Evolutionary conservation across 192 early-diverging fungal species (phyloP).

Genomic region (Podila verticillata): DNA sequence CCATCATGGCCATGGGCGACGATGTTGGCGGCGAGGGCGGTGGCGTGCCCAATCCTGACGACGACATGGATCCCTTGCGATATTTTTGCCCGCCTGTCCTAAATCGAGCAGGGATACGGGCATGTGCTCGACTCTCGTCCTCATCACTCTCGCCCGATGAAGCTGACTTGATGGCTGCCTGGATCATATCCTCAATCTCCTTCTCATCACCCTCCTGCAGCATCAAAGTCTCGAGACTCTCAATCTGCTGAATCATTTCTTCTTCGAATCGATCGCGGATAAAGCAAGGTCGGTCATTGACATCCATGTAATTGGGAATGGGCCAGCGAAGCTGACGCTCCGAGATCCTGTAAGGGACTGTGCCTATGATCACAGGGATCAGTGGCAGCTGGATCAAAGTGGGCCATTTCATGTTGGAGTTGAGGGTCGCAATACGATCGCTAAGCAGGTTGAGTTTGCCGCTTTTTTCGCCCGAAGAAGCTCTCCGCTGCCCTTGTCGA

Average conservation of each 20-base stretch:
- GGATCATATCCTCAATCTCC: slow-evolving; percentile 34
- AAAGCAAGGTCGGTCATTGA: slow-evolving; percentile 41
- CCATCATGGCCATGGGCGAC: slow-evolving; percentile 16
- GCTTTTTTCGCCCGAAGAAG: slow-evolving; percentile 27
- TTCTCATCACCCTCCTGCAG: slow-evolving; percentile 35
- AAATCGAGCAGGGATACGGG: slow-evolving; percentile 29
- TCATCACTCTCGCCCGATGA: slow-evolving; percentile 44
- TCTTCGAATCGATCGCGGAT: slow-evolving; percentile 49
- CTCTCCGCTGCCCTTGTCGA: not conserved
- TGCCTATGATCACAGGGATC: slow-evolving; percentile 42
- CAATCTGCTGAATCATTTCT: slow-evolving; percentile 47
- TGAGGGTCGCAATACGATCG: slow-evolving; percentile 34
- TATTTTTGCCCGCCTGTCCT: slow-evolving; percentile 11
- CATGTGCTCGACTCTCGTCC: slow-evolving; percentile 16
- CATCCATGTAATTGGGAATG: slow-evolving; percentile 42
- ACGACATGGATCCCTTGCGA: slow-evolving; percentile 2
- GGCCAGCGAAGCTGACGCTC: slow-evolving; percentile 45
- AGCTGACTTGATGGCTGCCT: slow-evolving; percentile 27
- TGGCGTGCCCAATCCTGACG: slow-evolving; percentile 28
- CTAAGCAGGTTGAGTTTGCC: slow-evolving; percentile 23
- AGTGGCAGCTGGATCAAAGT: slow-evolving; percentile 34
- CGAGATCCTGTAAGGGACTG: slow-evolving; percentile 29
- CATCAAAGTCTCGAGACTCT: slow-evolving; percentile 43
- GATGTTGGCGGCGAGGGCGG: slow-evolving; percentile 36
- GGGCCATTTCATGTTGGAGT: slow-evolving; percentile 43